Evolutionary conservation across 306 rosid genomes (phyloP), one percentile per base, ranked within the genome.

Genomic region (Glycine soja): DNA sequence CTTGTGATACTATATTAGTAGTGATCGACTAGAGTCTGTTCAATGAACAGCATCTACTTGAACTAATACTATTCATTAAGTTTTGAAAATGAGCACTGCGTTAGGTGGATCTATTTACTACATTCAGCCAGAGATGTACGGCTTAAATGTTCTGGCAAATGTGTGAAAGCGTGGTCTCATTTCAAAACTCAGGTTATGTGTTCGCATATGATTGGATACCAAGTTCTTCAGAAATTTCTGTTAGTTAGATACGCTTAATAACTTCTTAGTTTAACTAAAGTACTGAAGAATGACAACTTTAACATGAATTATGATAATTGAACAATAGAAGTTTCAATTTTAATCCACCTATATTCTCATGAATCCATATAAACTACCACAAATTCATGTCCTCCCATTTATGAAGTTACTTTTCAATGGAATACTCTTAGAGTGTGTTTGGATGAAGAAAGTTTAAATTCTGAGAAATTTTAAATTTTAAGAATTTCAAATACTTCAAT

Each of bases 101-200:
- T 77, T 83, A 71, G 89, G 83, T 83, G 86, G 75, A 45, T 13
- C 51, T 54, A 86, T 84, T 91, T 81, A 85, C 87, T 88, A 4
- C 82, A 66, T 78, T 74, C 50, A 68, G 72, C 38, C 64, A 10
- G 52, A 68, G 76, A 63, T 56, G 72, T 10, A 42, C 2, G 13
- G n/a, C 36, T 78, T 18, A 24, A 52, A 64, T 76, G 77, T 46
- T 64, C 24, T 62, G 72, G 9, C 68, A 72, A 43, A 45, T 56
- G 6, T 74, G 42, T 45, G 52, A 43, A 48, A 34, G 24, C 14
- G 38, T 4, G 40, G 4, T 3, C 73, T 36, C 14, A 38, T 43
- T 10, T 36, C 81, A 12, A 52, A 67, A 67, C 10, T 2, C 42
- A 2, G 4, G 54, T 38, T 51, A 46, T 46, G 74, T 36, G 10